These are phyloP conservation scores for Chlorophyllum brunneum DNA, from an alignment of 768 basidiomycete species.

Conservation along the genomic window DNA sequence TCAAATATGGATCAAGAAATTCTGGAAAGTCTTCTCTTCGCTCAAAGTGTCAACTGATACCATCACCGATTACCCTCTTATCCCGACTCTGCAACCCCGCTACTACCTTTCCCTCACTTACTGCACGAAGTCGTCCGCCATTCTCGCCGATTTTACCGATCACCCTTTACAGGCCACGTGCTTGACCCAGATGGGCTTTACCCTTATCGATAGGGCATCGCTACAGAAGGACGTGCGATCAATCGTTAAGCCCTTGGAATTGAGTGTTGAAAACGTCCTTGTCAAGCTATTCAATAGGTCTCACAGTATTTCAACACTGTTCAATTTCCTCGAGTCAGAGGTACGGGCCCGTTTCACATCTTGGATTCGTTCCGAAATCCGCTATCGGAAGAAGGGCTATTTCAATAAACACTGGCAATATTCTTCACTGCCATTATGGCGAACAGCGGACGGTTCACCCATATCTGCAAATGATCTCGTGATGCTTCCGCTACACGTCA, in stretches of 20 bases:
- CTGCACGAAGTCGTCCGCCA: conserved; percentile 21
- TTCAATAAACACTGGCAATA: neutral
- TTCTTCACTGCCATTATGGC: conserved; percentile 3
- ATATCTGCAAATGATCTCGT: conserved; percentile 2
- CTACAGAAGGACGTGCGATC: conserved; percentile 13
- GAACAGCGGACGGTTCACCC: neutral
- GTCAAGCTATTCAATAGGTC: neutral
- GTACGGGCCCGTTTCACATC: neutral
- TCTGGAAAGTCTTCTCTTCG: conserved; percentile 26
- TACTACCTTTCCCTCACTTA: conserved; percentile 29
- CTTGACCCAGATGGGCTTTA: conserved; percentile 14
- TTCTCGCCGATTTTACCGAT: conserved; percentile 20
- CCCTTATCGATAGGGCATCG: conserved; percentile 15
- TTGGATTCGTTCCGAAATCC: neutral
- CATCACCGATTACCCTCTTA: conserved; percentile 28
- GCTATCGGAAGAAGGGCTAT: neutral
- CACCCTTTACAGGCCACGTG: conserved; percentile 26
- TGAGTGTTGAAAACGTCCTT: neutral
- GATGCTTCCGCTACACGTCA: conserved; percentile 5
- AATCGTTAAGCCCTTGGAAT: neutral
- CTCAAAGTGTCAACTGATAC: conserved; percentile 13
- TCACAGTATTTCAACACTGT: neutral
- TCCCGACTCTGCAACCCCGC: conserved; percentile 24
- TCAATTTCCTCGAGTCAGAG: neutral
- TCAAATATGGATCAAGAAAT: conserved; percentile 24